phyloP scores from a whole-genome alignment of 805 yeast genomes.

The Nakazawaea wyomingensis region DNA sequence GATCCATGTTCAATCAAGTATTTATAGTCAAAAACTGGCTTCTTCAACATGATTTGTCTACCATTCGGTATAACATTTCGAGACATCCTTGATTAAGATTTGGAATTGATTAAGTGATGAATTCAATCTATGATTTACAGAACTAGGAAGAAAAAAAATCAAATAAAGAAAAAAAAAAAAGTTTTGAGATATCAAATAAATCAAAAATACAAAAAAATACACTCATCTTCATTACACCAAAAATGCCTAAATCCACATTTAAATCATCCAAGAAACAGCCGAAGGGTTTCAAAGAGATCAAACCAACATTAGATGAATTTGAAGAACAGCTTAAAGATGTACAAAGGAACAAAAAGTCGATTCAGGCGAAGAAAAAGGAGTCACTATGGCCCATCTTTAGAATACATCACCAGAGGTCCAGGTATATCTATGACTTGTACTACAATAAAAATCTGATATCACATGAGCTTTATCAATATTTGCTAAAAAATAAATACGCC shows the following conservation, averaged over 20 bases:
- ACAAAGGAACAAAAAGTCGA: constrained; percentile 28
- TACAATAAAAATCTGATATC: constrained; percentile 68
- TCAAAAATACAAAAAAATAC: neutral
- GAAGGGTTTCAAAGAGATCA: constrained; percentile 64
- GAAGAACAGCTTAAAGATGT: constrained; percentile 51
- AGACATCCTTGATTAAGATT: too few relatives aligned
- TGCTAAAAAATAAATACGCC: constrained; percentile 58
- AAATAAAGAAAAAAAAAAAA: neutral
- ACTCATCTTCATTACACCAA: neutral
- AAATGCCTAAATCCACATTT: constrained; percentile 43
- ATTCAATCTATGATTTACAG: too few relatives aligned
- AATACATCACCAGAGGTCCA: constrained; percentile 67
- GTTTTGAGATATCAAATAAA: neutral
- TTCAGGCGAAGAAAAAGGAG: constrained; percentile 41
- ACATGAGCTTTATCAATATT: constrained; percentile 66
- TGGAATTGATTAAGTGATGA: too few relatives aligned
- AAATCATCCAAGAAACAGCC: constrained; percentile 55
- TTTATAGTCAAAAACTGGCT: constrained; percentile 31
- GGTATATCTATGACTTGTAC: constrained; percentile 70
- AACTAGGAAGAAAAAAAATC: neutral
- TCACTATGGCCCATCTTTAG: constrained; percentile 65
- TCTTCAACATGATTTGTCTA: constrained; percentile 26
- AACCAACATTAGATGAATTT: constrained; percentile 60
- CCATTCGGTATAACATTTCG: too few relatives aligned
- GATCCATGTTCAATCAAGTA: constrained; percentile 24